Evolutionary conservation across 768 basidiomycete genomes (phyloP), one percentile per base, ranked within the genome.

Genomic region (Epithele typhae): DNA sequence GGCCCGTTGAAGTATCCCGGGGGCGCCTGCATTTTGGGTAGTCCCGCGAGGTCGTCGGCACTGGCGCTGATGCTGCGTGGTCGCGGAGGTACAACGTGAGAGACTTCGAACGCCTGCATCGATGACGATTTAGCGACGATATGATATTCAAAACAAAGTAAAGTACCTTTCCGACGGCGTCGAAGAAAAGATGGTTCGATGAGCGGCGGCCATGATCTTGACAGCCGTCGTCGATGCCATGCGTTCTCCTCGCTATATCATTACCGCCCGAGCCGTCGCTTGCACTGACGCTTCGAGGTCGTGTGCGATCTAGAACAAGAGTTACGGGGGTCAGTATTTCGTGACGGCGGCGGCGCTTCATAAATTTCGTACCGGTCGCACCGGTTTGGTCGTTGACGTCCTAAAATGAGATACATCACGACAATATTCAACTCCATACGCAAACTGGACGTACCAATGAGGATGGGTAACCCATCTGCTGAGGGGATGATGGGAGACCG

Each of bases 151-250:
- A 40, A 43, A 15, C n/a, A 36, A 43, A 43, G 32, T 27, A 41
- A 52, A 48, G 37, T 44, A 48, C 52, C 52, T 59, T 61, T 36
- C 62, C 63, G 32, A 67, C 59, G 34, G 68, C 62, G 62, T 70
- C 73, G 51, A 71, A 72, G 43, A 68, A 57, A 14, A 68, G 52
- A 43, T 68, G 64, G 49, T 69, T 71, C 38, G 66, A 66, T 36
- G 56, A 60, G 30, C 63, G 67, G 35, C 67, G 62, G 33, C 62
- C 55, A 24, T 62, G 56, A n/a, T 60, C 53, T 23, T 57, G 59
- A 14, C 63, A 59, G 23, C 49, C 37, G 45, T 51, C 55, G n/a
- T 49, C 39, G 15, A 48, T 47, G 25, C 43, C 41, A 33, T 49
- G 35, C n/a, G 55, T 32, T 37, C 49, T 36, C 24, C 50, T 22